Evolutionary conservation across 345 rosid genomes (phyloP), one percentile per base, ranked within the genome.

Genomic region (Carallia pectinifolia): DNA sequence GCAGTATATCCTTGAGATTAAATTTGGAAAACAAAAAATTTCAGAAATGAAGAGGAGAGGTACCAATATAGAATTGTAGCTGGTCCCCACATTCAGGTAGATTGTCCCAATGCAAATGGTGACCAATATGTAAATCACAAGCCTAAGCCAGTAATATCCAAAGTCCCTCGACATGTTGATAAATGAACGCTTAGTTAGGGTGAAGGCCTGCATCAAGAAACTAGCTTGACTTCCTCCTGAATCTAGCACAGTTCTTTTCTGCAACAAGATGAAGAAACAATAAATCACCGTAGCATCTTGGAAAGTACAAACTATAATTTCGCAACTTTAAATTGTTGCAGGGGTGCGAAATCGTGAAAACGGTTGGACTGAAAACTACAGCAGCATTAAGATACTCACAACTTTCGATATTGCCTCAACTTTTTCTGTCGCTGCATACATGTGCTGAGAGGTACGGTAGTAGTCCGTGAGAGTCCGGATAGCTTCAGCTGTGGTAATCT

Each of bases 121-220:
- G 61, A 94, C 95, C 15, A 91, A 73, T 48, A 89, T 58, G 77
- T 94, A 94, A 59, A 94, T 94, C 10, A 81, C 77, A 55, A 94
- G 97, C 85, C 98, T 84, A 36, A 94, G 89, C 98, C 98, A 94
- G 85, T 91, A 94, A 66, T 94, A 94, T 9, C 97, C 98, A 23
- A 94, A 91, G 79, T 94, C 98, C 66, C 98, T 85, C 10, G 95
- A 94, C 98, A 94, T 94, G 86, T 94, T 94, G 74, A 84, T 74
- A 81, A 86, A 88, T 10, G 97, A 91, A 10, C 98, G 90, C 79
- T 86, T 86, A n/a, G 97, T 94, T 73, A 94, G 80, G 55, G 89
- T 84, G 37, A 78, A 87, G 19, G 93, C 70, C 79, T 94, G 98
- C 87, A 85, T 88, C 68, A 87, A 79, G 86, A 91, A 94, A 82